Evolutionary conservation across 345 rosid genomes (phyloP), one percentile per base, ranked within the genome.

Genomic region (Arabis hirsuta): DNA sequence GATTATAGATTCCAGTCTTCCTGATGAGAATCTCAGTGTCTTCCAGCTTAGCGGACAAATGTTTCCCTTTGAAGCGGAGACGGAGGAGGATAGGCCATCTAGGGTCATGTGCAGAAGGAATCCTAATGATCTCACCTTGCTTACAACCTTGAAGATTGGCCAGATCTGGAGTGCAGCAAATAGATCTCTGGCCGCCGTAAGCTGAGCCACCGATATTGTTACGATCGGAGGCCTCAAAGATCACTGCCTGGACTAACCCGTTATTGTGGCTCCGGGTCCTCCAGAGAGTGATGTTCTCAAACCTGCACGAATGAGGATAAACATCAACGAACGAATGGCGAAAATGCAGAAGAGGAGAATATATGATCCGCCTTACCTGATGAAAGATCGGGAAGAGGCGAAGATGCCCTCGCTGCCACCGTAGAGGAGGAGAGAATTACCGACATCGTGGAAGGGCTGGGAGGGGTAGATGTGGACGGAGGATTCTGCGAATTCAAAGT

Each of bases 171-270:
- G 98, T 90, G 82, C 99, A 95, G 61, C 99, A 95, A 52, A 95
- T 90, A 5, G 97, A 92, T 78, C 99, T 87, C 63, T 95, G 99
- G 39, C 99, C 98, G 7, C 99, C 99, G 75, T 91, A 95, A 55
- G 98, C 99, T 50, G 99, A 95, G 75, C 99, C 99, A 50, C 99
- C 99, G 43, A 95, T 95, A 66, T 81, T 84, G 80, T 95, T 86
- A 12, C 98, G 87, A 80, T 95, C 97, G 39, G 95, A 92, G 20
- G 91, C 97, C 84, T 95, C 99, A 64, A 95, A 95, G 55, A 95
- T 77, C 53, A 95, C 90, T 38, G 87, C 92, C 68, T 95, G 98
- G 48, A 91, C 82, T 80, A 85, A 74, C 26, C 96, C 94, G 1
- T 82, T 81, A 47, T 71, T 78, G 31, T 73, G 87, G 45, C 83